Base-by-base conservation (phyloP, 768 basidiomycete genomes). In the Solioccasus polychromus region DNA sequence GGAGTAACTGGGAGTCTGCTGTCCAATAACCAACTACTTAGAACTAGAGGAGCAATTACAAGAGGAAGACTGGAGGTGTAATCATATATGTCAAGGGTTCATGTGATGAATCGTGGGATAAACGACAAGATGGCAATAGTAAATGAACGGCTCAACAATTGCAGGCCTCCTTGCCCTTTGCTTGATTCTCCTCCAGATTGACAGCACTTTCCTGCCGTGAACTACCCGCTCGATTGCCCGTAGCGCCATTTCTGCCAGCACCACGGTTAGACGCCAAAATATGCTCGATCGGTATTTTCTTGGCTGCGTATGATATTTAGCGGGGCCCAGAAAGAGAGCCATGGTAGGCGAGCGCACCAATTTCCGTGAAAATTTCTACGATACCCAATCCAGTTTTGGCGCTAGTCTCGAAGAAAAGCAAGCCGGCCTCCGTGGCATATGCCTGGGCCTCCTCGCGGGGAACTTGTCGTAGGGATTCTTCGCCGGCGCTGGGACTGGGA, bases 301-400 rank as follows among this genome's bases (percentile, higher is more conserved):
- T 88, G 65, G 85, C 85, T 87, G 65, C 7, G 49, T 40, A 40
- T 20, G 10, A 23, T n/a, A 23, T n/a, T n/a, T 12, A 25, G 42
- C 47, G 4, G 15, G 39, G 28, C 5, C 23, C 20, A 24, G 38
- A 22, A 6, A 17, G 5, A 18, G 23, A 26, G 10, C 35, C 5
- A 15, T 39, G 15, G 38, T 17, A 45, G 46, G 32, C 4, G 18
- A 12, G 67, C 80, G 45, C 42, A 97, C 94, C 95, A 60, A 99
- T 98, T 69, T 97, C 94, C 10, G 94, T 98, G 67, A 99, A 99
- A 24, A 98, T 82, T 60, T 98, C 96, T 20, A 92, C 88, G 44
- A 98, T 81, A 30, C 92, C 93, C 59, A 94, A 88, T 15, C 94
- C 93, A 5, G 91, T 92, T 81, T 98, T 99, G 20, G 96, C 96